Evolutionary conservation across 2,329 filamentous ascomycete genomes (phyloP).

Genomic region (Emericellopsis atlantica): DNA sequence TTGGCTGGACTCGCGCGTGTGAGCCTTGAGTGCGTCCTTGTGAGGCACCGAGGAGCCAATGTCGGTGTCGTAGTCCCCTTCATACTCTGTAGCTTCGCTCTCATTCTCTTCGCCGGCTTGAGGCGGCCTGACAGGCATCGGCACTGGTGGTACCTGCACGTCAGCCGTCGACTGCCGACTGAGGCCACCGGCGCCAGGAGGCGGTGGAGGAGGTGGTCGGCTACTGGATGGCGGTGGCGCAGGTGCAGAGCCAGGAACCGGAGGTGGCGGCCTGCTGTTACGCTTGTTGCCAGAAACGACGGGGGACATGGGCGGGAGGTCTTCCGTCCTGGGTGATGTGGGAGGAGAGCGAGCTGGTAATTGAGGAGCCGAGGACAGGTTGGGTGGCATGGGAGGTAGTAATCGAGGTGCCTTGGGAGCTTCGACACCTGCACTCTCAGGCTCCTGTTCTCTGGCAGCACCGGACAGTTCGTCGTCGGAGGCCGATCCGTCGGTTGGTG

Average conservation of each 20-base stretch:
- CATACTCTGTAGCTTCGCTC: slow-evolving; percentile 83
- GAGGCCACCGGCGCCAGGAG: slow-evolving; percentile 31
- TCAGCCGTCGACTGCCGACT: slow-evolving; percentile 50
- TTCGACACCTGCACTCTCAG: slow-evolving; percentile 25
- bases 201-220: slow-evolving; percentile 57
- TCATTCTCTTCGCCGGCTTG: slow-evolving; percentile 50
- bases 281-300: slow-evolving; percentile 33
- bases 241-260: slow-evolving; percentile 45
- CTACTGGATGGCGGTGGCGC: slow-evolving; percentile 33
- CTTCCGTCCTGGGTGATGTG: slow-evolving; percentile 24
- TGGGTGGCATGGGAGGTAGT: slow-evolving; percentile 27
- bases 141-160: slow-evolving; percentile 24
- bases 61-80: slow-evolving; percentile 96
- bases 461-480: slow-evolving; percentile 78
- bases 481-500: slow-evolving; percentile 67
- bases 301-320: slow-evolving; percentile 31
- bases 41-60: slow-evolving; percentile 89
- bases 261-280: slow-evolving; percentile 43
- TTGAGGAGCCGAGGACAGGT: neutral
- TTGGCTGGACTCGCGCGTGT: slow-evolving; percentile 63
- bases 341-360: slow-evolving; percentile 21
- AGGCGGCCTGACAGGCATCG: slow-evolving; percentile 26
- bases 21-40: slow-evolving; percentile 82
- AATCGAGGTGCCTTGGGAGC: slow-evolving; percentile 29
- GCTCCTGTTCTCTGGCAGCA: slow-evolving; percentile 27